phyloP scores from a whole-genome alignment of 2,329 filamentous ascomycete genomes.

The Penicillium sp. region DNA sequence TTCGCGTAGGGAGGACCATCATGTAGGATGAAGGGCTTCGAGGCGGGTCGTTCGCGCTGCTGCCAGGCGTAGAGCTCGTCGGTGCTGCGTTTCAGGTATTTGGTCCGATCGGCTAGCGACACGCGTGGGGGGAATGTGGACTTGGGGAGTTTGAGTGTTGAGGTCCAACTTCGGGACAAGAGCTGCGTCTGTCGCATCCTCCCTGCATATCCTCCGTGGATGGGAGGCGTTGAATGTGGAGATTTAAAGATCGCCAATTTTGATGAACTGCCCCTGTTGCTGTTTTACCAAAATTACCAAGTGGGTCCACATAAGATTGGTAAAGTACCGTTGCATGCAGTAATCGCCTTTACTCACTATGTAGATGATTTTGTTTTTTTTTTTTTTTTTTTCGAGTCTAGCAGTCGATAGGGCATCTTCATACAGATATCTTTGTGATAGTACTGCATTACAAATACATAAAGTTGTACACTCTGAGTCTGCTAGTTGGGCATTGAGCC shows the following conservation, averaged over 20 bases:
- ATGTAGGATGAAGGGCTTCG: slow-evolving; percentile 71
- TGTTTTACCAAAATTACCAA: neutral
- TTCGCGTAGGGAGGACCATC: slow-evolving; percentile 98
- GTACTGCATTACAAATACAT: too few relatives aligned
- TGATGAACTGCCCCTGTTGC: neutral
- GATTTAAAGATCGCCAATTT: neutral
- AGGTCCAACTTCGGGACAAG: slow-evolving; percentile 58
- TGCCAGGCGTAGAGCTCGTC: slow-evolving; percentile 92
- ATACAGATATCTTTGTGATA: too few relatives aligned
- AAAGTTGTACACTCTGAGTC: too few relatives aligned
- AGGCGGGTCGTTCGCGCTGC: slow-evolving; percentile 48
- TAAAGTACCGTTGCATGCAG: neutral
- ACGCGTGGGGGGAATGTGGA: slow-evolving; percentile 61
- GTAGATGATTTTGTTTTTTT: too few relatives aligned
- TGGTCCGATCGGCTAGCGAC: slow-evolving; percentile 43
- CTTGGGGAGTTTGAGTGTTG: slow-evolving; percentile 69
- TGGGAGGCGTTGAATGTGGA: neutral
- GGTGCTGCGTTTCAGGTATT: slow-evolving; percentile 70
- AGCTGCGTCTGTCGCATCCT: slow-evolving; percentile 38
- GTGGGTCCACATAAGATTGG: neutral
- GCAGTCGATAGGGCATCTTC: neutral
- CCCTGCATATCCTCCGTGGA: slow-evolving; percentile 18
- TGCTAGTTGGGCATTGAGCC: too few relatives aligned
- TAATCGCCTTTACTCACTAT: neutral
- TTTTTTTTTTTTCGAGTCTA: neutral